A percentile compares a stretch with the other conserved stretches of the same genome.
phyloP scores from a whole-genome alignment of 208 protist genomes.

The Herpetomonas muscarum region DNA sequence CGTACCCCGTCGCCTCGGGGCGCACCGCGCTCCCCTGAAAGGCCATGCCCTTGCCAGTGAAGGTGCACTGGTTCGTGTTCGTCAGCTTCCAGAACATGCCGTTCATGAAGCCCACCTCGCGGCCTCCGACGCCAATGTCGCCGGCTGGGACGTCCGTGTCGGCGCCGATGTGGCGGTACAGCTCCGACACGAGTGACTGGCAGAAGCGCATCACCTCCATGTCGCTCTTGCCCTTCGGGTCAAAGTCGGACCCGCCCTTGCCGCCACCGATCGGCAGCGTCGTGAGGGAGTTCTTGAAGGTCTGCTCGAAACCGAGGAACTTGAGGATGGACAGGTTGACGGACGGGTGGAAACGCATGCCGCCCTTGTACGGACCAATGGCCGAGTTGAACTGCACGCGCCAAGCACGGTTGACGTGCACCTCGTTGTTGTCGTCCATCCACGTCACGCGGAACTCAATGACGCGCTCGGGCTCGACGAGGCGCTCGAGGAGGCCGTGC shows the following conservation, averaged over 20 bases:
- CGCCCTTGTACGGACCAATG: constrained; percentile 95
- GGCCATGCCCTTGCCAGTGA: constrained; percentile 89
- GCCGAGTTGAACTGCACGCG: constrained; percentile 93
- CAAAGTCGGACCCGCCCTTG: constrained; percentile 94
- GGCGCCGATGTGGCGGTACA: constrained; percentile 85
- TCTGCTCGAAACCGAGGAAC: constrained; percentile 96
- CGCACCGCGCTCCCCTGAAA: constrained; percentile 91
- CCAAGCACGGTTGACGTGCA: constrained; percentile 88
- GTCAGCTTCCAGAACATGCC: constrained; percentile 87
- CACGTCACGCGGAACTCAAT: constrained; percentile 93
- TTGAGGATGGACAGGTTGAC: constrained; percentile 92
- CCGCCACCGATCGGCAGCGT: constrained; percentile 90
- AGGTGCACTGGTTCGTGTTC: constrained; percentile 76
- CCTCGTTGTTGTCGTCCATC: constrained; percentile 83
- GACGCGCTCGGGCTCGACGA: constrained; percentile 90
- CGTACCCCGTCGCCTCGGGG: constrained; percentile 94
- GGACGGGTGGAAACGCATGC: constrained; percentile 75
- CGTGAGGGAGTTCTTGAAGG: constrained; percentile 94
- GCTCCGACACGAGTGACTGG: constrained; percentile 88
- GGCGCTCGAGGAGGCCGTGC: constrained; percentile 58
- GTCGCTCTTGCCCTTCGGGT: constrained; percentile 92
- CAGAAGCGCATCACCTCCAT: constrained; percentile 93
- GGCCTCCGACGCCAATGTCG: constrained; percentile 92
- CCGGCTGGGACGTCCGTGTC: constrained; percentile 93
- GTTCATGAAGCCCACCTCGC: constrained; percentile 92